phyloP scores from a whole-genome alignment of 371 early-diverging fungal genomes.

The Chytridium lagenaria region DNA sequence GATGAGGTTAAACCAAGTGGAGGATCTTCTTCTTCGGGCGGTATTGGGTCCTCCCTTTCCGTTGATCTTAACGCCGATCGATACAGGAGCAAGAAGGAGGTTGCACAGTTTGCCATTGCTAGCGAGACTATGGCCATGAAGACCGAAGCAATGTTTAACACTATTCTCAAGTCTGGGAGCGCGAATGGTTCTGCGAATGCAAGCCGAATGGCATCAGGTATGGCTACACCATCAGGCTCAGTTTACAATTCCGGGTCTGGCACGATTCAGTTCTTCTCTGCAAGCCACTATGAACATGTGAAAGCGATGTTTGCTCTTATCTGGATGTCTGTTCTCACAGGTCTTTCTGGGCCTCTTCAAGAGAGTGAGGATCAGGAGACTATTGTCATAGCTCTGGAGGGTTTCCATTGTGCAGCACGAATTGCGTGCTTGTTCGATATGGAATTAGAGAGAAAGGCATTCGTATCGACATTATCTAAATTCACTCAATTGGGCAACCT shows the following conservation, averaged over 20 bases:
- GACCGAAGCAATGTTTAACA: conserved; percentile 57
- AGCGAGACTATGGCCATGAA: conserved; percentile 57
- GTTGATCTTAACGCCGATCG: conserved; percentile 17
- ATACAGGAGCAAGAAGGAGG: conserved; percentile 32
- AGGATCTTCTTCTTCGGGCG: conserved; percentile 20
- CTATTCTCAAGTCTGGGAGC: conserved; percentile 40
- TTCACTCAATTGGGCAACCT: conserved; percentile 83
- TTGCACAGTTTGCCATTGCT: conserved; percentile 44
- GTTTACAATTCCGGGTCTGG: conserved; percentile 8
- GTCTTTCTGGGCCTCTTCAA: conserved; percentile 84
- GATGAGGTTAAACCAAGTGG: conserved; percentile 51
- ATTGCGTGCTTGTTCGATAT: conserved; percentile 86
- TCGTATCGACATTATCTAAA: conserved; percentile 86
- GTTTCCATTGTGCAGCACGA: conserved; percentile 80
- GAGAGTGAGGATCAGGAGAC: conserved; percentile 75
- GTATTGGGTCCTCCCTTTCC: background rate
- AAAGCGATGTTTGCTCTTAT: conserved; percentile 90
- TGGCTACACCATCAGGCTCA: conserved; percentile 19
- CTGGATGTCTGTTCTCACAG: conserved; percentile 90
- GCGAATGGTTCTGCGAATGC: conserved; percentile 13
- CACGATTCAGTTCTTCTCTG: conserved; percentile 46
- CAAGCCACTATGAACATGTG: conserved; percentile 84
- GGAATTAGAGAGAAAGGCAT: conserved; percentile 86
- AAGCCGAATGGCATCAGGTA: conserved; percentile 26
- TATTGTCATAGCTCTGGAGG: conserved; percentile 73